These are phyloP conservation scores for Arthrobotrys entomopaga DNA, from an alignment of 2,329 filamentous ascomycete species.

Conservation along the genomic window DNA sequence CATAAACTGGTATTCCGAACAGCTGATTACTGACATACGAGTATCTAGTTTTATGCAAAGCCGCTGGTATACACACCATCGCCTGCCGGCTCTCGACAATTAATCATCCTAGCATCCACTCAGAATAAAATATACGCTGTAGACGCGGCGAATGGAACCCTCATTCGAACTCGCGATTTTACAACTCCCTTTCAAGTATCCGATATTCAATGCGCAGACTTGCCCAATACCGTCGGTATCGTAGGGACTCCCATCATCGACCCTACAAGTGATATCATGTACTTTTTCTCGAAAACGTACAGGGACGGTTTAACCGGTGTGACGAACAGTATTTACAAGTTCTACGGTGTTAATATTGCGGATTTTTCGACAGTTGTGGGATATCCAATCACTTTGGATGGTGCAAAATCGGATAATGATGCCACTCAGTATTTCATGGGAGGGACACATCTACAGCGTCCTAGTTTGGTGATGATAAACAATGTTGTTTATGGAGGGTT, in stretches of 20 bases:
- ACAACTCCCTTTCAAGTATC: constrained; percentile 66
- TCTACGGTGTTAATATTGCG: constrained; percentile 61
- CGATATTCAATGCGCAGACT: constrained; percentile 66
- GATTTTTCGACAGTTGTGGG: constrained; percentile 62
- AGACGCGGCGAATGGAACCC: constrained; percentile 63
- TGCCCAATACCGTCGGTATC: constrained; percentile 65
- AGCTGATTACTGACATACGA: neutral
- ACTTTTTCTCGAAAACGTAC: constrained; percentile 65
- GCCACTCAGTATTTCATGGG: constrained; percentile 66
- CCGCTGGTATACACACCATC: constrained; percentile 65
- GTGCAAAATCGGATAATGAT: constrained; percentile 65
- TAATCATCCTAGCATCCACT: constrained; percentile 63
- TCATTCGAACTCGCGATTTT: constrained; percentile 62
- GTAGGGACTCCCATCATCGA: constrained; percentile 66
- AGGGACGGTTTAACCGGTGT: constrained; percentile 58
- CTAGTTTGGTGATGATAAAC: constrained; percentile 65
- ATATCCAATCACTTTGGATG: constrained; percentile 67
- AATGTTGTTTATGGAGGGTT: constrained; percentile 66
- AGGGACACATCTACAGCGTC: constrained; percentile 67
- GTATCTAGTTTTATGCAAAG: constrained; percentile 65
- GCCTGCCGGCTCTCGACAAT: constrained; percentile 60
- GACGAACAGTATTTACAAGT: constrained; percentile 59
- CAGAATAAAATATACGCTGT: constrained; percentile 63
- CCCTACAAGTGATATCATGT: constrained; percentile 64
- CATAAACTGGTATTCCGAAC: neutral